Conservation (phyloP, 108 stramenopile species). For the Aurantiochytrium sp. region DNA sequence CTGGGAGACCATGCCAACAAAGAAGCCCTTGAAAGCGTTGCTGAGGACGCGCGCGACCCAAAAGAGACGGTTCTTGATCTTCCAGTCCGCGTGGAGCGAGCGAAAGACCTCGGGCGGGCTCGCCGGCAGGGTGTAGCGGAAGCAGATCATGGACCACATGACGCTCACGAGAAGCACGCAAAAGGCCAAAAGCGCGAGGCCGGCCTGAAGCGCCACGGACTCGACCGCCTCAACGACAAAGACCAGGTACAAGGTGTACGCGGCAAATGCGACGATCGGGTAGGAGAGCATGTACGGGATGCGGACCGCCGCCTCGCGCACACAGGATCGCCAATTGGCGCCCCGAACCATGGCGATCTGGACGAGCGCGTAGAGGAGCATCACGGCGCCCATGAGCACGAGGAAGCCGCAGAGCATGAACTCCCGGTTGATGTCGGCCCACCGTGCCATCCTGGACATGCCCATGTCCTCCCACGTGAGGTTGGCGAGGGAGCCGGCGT, state of each 20-base stretch:
- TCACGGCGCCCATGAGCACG: neutral
- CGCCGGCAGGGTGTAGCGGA: neutral
- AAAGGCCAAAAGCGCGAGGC: neutral
- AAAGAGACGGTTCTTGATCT: neutral
- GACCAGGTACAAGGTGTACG: neutral
- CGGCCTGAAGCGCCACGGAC: neutral
- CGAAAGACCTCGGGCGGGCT: neutral
- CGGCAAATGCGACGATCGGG: neutral
- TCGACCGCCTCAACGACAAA: neutral
- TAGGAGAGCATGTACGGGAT: neutral
- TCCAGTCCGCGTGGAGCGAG: neutral
- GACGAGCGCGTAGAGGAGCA: neutral
- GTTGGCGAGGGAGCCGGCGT: neutral
- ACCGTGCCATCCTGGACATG: neutral
- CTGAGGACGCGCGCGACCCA: neutral
- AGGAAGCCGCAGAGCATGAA: neutral
- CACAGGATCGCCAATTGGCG: neutral
- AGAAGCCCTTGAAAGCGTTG: neutral
- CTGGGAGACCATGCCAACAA: neutral
- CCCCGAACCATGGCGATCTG: neutral
- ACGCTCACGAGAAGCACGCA: neutral
- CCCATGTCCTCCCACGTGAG: neutral
- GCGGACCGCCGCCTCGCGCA: neutral
- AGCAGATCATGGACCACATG: neutral
- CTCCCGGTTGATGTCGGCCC: neutral